These are phyloP conservation scores for Solanum raphanifolium DNA, from an alignment of 257 asterid genomes.

Conservation along the genomic window DNA sequence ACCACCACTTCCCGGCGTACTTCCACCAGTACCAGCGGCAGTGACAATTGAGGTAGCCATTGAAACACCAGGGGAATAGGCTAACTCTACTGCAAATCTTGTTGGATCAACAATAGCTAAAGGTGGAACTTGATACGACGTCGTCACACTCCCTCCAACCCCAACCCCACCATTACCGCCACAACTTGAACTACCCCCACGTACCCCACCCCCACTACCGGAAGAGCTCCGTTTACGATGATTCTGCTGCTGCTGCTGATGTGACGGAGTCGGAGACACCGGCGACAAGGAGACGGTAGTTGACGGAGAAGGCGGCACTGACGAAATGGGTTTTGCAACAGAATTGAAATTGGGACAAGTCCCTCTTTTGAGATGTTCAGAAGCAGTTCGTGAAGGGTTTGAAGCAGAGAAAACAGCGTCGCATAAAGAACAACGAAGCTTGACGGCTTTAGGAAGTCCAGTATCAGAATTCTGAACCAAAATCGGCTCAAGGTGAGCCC, in stretches of 20 bases:
- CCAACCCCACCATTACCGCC: background rate
- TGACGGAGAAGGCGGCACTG: slow-evolving; percentile 26
- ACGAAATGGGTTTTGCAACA: slow-evolving; percentile 55
- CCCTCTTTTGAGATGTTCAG: slow-evolving; percentile 92
- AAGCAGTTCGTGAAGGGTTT: slow-evolving; percentile 90
- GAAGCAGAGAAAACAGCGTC: slow-evolving; percentile 98
- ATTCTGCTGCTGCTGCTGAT: slow-evolving; percentile 14
- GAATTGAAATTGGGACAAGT: slow-evolving; percentile 85
- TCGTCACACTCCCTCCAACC: background rate
- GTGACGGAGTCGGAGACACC: slow-evolving; percentile 2
- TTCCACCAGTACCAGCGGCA: slow-evolving; percentile 21
- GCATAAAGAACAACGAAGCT: slow-evolving; percentile 78
- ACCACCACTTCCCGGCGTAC: slow-evolving; percentile 1
- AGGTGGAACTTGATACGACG: slow-evolving; percentile 37
- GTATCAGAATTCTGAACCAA: slow-evolving; percentile 65
- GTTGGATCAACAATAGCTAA: slow-evolving; percentile 68
- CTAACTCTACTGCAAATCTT: slow-evolving; percentile 52
- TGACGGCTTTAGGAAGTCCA: slow-evolving; percentile 81
- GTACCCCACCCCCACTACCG: background rate
- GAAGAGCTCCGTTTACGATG: slow-evolving; percentile 31
- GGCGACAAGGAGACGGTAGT: slow-evolving; percentile 13
- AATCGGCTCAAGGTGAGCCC: slow-evolving; percentile 95
- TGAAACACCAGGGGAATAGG: slow-evolving; percentile 40
- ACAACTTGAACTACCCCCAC: background rate
- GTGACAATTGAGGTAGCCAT: slow-evolving; percentile 26